Percentiles rank a stretch among this genome's conserved stretches.
phyloP scores from a whole-genome alignment of 495 filamentous ascomycete species.

The Lineolata rhizophorae region DNA sequence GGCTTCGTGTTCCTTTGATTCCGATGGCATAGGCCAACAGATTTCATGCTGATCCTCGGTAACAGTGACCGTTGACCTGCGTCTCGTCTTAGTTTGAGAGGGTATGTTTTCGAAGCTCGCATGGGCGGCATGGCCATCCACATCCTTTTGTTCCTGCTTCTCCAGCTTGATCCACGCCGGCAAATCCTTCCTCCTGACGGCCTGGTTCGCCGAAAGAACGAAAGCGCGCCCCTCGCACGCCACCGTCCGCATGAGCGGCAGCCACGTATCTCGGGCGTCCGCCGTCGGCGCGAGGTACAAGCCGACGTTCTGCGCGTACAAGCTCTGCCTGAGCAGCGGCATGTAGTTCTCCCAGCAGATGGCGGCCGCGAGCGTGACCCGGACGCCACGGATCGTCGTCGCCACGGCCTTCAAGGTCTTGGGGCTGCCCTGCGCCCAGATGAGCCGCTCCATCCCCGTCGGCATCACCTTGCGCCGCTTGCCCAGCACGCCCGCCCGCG shows the following conservation, averaged over 20 bases:
- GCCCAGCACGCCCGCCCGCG: constrained; percentile 43
- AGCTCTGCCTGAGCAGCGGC: constrained; percentile 57
- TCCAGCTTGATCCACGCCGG: constrained; percentile 30
- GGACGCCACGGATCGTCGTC: constrained; percentile 56
- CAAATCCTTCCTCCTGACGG: constrained; percentile 34
- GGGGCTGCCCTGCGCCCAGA: constrained; percentile 78
- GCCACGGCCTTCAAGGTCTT: constrained; percentile 62
- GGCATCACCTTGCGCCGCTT: constrained; percentile 95
- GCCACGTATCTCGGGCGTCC: constrained; percentile 68
- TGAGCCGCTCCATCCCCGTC: constrained; percentile 58
- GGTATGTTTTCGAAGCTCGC: neutral
- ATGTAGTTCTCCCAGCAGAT: constrained; percentile 99
- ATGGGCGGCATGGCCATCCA: neutral
- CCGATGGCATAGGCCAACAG: constrained; percentile 19
- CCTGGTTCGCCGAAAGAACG: constrained; percentile 78
- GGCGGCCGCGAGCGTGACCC: constrained; percentile 57
- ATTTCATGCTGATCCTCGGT: constrained; percentile 32
- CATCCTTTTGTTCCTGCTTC: constrained; percentile 2
- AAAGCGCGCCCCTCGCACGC: constrained; percentile 65
- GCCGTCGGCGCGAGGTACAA: constrained; percentile 86
- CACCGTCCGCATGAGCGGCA: constrained; percentile 58
- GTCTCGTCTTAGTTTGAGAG: constrained; percentile 4
- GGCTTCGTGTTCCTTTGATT: constrained; percentile 9
- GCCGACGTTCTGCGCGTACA: constrained; percentile 85
- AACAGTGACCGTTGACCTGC: constrained; percentile 18